phyloP scores from a whole-genome alignment of 805 yeast genomes.

The Kurtzmaniella fragi region DNA sequence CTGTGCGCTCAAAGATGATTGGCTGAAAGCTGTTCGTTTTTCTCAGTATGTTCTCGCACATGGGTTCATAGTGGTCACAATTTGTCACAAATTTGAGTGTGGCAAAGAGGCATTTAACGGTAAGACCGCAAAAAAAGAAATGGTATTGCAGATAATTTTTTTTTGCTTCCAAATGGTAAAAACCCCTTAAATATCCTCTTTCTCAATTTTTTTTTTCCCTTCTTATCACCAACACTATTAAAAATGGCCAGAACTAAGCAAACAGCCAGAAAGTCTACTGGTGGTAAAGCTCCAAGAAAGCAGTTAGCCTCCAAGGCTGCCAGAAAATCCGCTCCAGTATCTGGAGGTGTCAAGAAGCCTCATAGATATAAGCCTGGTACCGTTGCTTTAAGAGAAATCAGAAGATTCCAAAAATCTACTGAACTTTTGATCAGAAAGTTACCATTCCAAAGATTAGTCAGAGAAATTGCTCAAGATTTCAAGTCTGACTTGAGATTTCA shows the following conservation, averaged over 20 bases:
- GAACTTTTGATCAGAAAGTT: constrained; percentile 92
- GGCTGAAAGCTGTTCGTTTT: no score
- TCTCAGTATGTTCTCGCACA: no score
- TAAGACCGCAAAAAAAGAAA: no score
- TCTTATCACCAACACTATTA: constrained; percentile 4
- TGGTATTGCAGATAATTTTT: neutral
- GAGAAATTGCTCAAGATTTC: constrained; percentile 94
- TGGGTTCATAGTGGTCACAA: no score
- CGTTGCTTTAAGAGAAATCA: constrained; percentile 92
- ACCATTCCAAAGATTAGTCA: constrained; percentile 95
- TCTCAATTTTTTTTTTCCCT: neutral
- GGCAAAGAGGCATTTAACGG: no score
- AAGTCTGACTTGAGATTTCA: constrained; percentile 94
- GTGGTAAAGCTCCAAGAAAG: constrained; percentile 96
- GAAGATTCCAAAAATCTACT: constrained; percentile 96
- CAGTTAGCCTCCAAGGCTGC: constrained; percentile 91
- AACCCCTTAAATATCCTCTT: neutral
- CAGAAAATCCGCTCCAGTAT: constrained; percentile 87
- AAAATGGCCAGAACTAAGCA: constrained; percentile 89
- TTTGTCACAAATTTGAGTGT: no score
- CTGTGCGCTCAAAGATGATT: no score
- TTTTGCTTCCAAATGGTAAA: neutral
- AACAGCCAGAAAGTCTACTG: constrained; percentile 92
- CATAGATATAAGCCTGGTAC: constrained; percentile 98
- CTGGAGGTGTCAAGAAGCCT: constrained; percentile 92